phyloP scores from a whole-genome alignment of 2,329 filamentous ascomycete species.

The Cercospora brassicicola region DNA sequence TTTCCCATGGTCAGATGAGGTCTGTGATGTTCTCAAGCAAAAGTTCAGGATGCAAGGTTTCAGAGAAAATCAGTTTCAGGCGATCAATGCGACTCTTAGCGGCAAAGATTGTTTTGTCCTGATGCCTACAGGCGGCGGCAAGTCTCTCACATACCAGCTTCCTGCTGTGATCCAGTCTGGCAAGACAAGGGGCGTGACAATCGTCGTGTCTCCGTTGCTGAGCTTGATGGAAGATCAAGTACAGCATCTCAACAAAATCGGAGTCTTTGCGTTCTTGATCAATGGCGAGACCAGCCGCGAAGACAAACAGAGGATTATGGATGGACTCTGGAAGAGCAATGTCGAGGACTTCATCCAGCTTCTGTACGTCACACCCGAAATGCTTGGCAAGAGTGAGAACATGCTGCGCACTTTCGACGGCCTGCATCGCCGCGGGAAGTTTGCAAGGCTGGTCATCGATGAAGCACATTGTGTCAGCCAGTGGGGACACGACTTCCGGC shows the following conservation, averaged over 20 bases:
- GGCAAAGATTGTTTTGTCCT: conserved; percentile 91
- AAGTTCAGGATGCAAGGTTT: conserved; percentile 84
- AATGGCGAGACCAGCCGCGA: conserved; percentile 71
- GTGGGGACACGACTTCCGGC: conserved; percentile 97
- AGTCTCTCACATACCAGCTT: conserved; percentile 94
- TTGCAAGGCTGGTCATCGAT: conserved; percentile 92
- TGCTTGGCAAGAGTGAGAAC: conserved; percentile 77
- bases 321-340: conserved; percentile 59
- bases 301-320: conserved; percentile 66
- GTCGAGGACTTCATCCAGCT: conserved; percentile 79
- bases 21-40: conserved; percentile 76
- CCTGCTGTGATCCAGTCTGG: conserved; percentile 81
- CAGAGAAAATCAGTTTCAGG: conserved; percentile 86
- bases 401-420: conserved; percentile 66
- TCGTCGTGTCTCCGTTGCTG: conserved; percentile 91
- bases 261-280: conserved; percentile 77
- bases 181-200: conserved; percentile 78
- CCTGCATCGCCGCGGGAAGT: conserved; percentile 68
- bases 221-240: conserved; percentile 99
- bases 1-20: conserved; percentile 80
- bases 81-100: conserved; percentile 86
- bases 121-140: conserved; percentile 97
- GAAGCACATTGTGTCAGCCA: conserved; percentile 99
- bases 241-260: conserved; percentile 70
- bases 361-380: conserved; percentile 94